Conservation (phyloP, 345 rosid genomes). For the Brassica carinata region DNA sequence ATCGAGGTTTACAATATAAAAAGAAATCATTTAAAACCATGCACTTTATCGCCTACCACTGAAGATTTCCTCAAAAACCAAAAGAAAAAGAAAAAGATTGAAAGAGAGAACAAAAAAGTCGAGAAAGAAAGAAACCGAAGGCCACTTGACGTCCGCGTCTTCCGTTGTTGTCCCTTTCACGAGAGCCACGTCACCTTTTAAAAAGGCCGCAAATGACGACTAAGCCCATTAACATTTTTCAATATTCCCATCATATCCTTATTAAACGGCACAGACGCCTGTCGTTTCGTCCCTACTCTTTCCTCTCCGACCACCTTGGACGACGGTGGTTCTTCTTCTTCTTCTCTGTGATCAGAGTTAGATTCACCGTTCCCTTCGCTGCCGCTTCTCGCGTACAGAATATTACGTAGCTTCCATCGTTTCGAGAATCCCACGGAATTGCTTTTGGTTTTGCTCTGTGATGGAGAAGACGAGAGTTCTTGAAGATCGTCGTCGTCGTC, state of each 20-base stretch:
- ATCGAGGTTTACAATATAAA: not conserved
- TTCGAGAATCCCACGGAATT: conserved; percentile 57
- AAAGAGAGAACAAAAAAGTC: conserved; percentile 10
- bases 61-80: conserved; percentile 28
- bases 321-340: not conserved
- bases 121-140: conserved; percentile 28
- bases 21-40: conserved; percentile 4
- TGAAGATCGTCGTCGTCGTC: not conserved
- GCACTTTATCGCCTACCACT: conserved; percentile 26
- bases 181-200: conserved; percentile 49
- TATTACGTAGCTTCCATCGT: conserved; percentile 68
- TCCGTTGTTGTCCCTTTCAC: conserved; percentile 11
- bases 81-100: conserved; percentile 20
- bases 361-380: conserved; percentile 53
- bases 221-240: conserved; percentile 51
- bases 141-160: conserved; percentile 38
- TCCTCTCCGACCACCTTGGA: conserved; percentile 15
- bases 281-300: conserved; percentile 47
- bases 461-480: conserved; percentile 32
- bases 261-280: conserved; percentile 48
- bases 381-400: conserved; percentile 51
- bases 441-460: conserved; percentile 54
- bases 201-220: conserved; percentile 60
- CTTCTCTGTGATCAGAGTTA: not conserved
- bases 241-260: conserved; percentile 59